Evolutionary conservation across 1,139 yeast species (phyloP).

Genomic region (Hansenula anomala): DNA sequence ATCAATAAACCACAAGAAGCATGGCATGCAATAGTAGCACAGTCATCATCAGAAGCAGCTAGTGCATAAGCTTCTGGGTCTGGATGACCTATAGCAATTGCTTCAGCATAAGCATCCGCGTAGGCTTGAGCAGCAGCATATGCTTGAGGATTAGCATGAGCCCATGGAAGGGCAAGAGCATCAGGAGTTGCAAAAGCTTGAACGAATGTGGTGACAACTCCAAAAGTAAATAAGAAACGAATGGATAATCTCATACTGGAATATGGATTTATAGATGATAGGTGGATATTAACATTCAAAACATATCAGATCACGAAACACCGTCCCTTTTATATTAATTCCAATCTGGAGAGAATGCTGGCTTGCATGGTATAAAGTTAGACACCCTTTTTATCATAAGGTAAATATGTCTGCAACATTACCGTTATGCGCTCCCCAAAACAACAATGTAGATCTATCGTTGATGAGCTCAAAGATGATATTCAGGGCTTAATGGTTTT

Average conservation of each 20-base stretch:
- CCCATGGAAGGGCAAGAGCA: constrained; percentile 12
- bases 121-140: constrained; percentile 10
- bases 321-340: too few species aligned
- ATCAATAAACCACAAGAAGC: constrained; percentile 13
- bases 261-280: too few species aligned
- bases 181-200: constrained; percentile 12
- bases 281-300: too few species aligned
- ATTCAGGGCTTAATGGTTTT: too few species aligned
- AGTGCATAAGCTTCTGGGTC: constrained; percentile 14
- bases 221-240: constrained; percentile 2
- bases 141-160: constrained; percentile 12
- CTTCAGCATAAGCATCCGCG: constrained; percentile 14
- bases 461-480: too few species aligned
- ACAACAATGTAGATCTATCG: too few species aligned
- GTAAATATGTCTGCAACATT: too few species aligned
- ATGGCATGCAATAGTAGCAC: constrained; percentile 12
- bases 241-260: neutral
- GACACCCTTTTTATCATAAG: too few species aligned
- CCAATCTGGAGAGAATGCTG: too few species aligned
- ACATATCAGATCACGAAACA: too few species aligned
- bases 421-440: too few species aligned
- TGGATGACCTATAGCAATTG: constrained; percentile 12
- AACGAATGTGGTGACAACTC: constrained; percentile 12
- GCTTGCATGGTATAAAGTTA: too few species aligned
- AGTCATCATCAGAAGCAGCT: constrained; percentile 13